phyloP scores from a whole-genome alignment of 352 stramenopile species.

The Phytophthora hybrid region DNA sequence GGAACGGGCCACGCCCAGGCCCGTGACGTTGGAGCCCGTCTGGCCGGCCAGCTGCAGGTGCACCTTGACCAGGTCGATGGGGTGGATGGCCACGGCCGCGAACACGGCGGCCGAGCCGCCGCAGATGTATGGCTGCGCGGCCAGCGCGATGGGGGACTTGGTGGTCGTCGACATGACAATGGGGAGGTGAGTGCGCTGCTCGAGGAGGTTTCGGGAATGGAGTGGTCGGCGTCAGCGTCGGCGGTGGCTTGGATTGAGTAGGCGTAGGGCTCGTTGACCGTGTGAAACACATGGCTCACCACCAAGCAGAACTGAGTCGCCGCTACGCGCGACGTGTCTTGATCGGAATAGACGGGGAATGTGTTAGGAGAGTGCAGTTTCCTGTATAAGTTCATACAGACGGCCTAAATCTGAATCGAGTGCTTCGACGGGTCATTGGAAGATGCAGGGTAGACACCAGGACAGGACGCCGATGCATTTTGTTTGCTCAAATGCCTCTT shows the following conservation, averaged over 20 bases:
- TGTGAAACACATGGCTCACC: slow-evolving; percentile 31
- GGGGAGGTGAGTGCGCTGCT: slow-evolving; percentile 13
- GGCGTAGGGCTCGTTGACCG: neutral
- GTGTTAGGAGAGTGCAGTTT: neutral
- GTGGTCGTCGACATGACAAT: slow-evolving; percentile 36
- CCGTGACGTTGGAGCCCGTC: slow-evolving; percentile 78
- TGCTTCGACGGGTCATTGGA: neutral
- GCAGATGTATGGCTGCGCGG: slow-evolving; percentile 83
- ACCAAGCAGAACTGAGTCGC: slow-evolving; percentile 32
- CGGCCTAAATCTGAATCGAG: neutral
- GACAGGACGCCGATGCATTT: neutral
- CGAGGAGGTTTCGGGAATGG: slow-evolving; percentile 42
- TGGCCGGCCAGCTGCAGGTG: slow-evolving; percentile 90
- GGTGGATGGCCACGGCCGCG: slow-evolving; percentile 86
- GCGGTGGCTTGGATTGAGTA: slow-evolving; percentile 10
- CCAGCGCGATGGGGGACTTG: slow-evolving; percentile 60
- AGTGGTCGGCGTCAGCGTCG: slow-evolving; percentile 12
- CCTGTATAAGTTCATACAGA: neutral
- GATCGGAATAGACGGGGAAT: slow-evolving; percentile 23
- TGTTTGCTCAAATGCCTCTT: slow-evolving; percentile 20
- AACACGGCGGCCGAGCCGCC: slow-evolving; percentile 80
- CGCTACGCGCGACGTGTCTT: neutral
- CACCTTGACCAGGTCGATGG: slow-evolving; percentile 93
- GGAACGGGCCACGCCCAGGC: slow-evolving; percentile 77
- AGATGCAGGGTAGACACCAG: neutral